phyloP scores from a whole-genome alignment of 768 basidiomycete genomes.

The Crepidotus variabilis region DNA sequence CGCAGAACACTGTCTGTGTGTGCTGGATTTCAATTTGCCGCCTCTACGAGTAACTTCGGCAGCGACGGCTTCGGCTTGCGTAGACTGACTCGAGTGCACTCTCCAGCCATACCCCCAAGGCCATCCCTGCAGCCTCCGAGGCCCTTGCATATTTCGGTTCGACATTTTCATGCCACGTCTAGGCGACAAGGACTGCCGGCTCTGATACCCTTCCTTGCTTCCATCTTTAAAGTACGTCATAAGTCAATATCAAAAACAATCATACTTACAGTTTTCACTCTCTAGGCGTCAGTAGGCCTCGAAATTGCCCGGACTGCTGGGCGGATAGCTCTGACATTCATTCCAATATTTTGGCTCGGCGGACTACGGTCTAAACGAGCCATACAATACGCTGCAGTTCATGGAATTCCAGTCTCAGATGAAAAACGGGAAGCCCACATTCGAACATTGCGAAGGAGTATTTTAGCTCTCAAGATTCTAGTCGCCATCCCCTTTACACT shows the following conservation, averaged over 20 bases:
- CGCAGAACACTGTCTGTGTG: neutral
- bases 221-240: conserved; percentile 56
- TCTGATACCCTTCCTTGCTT: conserved; percentile 51
- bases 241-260: neutral
- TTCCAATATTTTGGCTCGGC: conserved; percentile 64
- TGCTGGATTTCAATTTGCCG: neutral
- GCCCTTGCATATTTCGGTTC: conserved; percentile 3
- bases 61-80: neutral
- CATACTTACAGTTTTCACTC: conserved; percentile 5
- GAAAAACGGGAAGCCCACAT: conserved; percentile 47
- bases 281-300: conserved; percentile 69
- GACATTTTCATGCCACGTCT: conserved; percentile 36
- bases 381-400: conserved; percentile 48
- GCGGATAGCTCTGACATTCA: conserved; percentile 70
- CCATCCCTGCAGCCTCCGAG: neutral
- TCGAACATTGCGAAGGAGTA: conserved; percentile 46
- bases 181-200: conserved; percentile 28
- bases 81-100: conserved; percentile 4
- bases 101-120: neutral
- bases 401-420: conserved; percentile 47
- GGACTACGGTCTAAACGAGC: conserved; percentile 48
- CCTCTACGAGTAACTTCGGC: neutral
- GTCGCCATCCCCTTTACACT: conserved; percentile 57
- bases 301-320: conserved; percentile 67
- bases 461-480: conserved; percentile 47